A percentile compares a stretch with the other conserved stretches of the same genome.
Evolutionary conservation across 2,329 filamentous ascomycete genomes (phyloP).

Genomic region (Cercospora beticola): DNA sequence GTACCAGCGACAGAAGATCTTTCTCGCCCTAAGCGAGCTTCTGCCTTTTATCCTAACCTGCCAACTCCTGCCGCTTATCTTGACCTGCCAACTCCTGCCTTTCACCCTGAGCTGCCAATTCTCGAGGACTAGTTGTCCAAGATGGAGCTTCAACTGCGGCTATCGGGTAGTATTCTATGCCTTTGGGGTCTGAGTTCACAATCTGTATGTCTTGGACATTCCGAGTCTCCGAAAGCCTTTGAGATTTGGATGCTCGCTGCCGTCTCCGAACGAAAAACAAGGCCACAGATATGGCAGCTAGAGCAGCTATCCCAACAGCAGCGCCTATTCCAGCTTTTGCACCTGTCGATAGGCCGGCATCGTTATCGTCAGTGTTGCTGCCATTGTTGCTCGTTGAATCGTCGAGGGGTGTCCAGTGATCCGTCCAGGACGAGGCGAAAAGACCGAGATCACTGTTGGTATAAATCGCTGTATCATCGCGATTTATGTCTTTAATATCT

Average conservation of each 20-base stretch:
- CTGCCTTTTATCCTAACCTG: too few species aligned
- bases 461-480: neutral
- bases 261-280: neutral
- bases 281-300: neutral
- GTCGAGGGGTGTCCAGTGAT: neutral
- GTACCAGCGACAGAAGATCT: too few species aligned
- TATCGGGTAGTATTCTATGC: too few species aligned
- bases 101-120: too few species aligned
- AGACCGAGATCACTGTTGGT: neutral
- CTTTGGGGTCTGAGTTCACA: too few species aligned
- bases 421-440: neutral
- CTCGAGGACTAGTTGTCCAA: too few species aligned
- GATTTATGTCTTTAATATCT: neutral
- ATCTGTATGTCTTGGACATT: neutral
- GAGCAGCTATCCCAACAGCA: neutral
- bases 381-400: neutral
- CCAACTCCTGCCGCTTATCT: too few species aligned
- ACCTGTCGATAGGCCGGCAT: neutral
- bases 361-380: neutral
- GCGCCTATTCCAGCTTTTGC: neutral
- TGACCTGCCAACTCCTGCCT: too few species aligned
- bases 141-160: too few species aligned
- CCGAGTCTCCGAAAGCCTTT: neutral
- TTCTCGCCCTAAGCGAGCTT: too few species aligned
- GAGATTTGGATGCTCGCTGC: neutral